Evolutionary conservation across 768 basidiomycete genomes (phyloP).

Genomic region (Boletus barrowsii): DNA sequence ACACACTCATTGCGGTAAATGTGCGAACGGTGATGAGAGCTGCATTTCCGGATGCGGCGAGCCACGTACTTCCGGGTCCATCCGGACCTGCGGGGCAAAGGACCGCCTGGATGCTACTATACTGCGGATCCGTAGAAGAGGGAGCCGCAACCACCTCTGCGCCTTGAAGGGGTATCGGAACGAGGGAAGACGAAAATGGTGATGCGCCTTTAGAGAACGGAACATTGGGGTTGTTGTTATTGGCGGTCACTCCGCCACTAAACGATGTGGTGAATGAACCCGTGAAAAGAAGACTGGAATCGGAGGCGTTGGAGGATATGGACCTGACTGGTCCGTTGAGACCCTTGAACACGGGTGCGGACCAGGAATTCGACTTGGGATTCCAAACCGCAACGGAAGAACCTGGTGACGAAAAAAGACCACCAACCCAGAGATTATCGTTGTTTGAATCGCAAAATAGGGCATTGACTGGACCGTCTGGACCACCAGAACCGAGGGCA

Average conservation of each 20-base stretch:
- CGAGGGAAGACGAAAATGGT: slow-evolving; percentile 86
- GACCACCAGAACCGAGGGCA: slow-evolving; percentile 61
- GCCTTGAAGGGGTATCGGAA: slow-evolving; percentile 66
- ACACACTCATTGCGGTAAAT: slow-evolving; percentile 70
- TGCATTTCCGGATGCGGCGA: slow-evolving; percentile 65
- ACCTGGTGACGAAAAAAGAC: slow-evolving; percentile 66
- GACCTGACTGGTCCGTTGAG: slow-evolving; percentile 68
- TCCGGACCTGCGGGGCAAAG: slow-evolving; percentile 86
- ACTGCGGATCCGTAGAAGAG: slow-evolving; percentile 56
- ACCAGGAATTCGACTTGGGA: slow-evolving; percentile 62
- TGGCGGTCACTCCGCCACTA: slow-evolving; percentile 46
- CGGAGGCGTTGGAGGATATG: slow-evolving; percentile 72
- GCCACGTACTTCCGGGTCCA: slow-evolving; percentile 81
- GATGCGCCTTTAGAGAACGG: slow-evolving; percentile 80
- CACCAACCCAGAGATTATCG: slow-evolving; percentile 75
- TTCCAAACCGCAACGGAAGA: slow-evolving; percentile 73
- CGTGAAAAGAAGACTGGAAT: slow-evolving; percentile 76
- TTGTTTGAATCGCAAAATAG: slow-evolving; percentile 72
- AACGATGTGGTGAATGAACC: slow-evolving; percentile 85
- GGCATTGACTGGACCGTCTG: slow-evolving; percentile 70
- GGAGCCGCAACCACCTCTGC: slow-evolving; percentile 61
- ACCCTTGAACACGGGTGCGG: slow-evolving; percentile 76
- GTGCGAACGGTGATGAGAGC: slow-evolving; percentile 76
- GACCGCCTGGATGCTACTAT: slow-evolving; percentile 62
- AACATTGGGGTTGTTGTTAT: slow-evolving; percentile 80